Conservation (phyloP, 1,139 yeast genomes). For the Suhomyces terraborum region DNA sequence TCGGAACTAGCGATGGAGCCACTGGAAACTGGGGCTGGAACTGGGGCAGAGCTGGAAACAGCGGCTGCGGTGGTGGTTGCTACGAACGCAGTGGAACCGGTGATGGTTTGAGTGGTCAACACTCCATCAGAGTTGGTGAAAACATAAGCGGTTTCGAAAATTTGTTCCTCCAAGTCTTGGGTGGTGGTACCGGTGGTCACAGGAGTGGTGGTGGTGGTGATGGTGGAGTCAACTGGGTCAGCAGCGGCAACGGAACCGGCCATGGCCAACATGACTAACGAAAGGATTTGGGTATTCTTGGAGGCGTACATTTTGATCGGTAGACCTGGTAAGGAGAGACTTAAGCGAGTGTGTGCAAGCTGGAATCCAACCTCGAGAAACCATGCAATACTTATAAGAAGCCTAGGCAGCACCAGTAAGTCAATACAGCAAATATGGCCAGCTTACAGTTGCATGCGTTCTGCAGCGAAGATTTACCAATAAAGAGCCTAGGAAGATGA, state of each 20-base stretch:
- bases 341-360: neutral
- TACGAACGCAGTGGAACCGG: conserved; percentile 26
- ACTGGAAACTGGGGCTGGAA: conserved; percentile 3
- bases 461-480: neutral
- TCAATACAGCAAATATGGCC: neutral
- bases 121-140: conserved; percentile 33
- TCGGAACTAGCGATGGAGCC: too few relatives aligned
- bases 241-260: conserved; percentile 12
- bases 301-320: conserved; percentile 6
- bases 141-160: conserved; percentile 39
- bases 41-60: conserved; percentile 9
- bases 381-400: conserved; percentile 3
- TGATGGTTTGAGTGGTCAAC: conserved; percentile 36
- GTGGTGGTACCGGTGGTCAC: conserved; percentile 35
- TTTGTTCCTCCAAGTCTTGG: conserved; percentile 29
- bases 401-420: neutral
- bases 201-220: conserved; percentile 35
- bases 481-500: neutral
- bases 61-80: conserved; percentile 3
- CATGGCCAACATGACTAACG: conserved; percentile 15
- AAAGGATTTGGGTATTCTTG: conserved; percentile 9
- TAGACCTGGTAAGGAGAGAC: conserved; percentile 10
- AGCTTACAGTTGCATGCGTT: neutral
- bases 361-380: neutral
- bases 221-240: conserved; percentile 18